Evolutionary conservation across 1,284 basidiomycete species (phyloP).

Genomic region (Cystobasidium slooffiae): DNA sequence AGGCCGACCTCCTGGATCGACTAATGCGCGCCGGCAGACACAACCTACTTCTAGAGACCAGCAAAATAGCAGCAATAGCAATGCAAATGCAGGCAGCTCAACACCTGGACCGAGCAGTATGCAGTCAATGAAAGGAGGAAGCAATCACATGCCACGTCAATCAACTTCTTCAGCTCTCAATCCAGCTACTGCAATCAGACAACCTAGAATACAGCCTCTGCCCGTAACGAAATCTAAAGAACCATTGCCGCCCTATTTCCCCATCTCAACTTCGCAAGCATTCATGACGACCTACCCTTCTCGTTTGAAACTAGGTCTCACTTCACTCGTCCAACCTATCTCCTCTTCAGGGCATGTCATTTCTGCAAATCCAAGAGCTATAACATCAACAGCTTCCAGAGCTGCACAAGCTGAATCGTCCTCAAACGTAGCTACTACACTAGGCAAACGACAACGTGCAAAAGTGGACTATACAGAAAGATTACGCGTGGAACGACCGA

Average conservation of each 20-base stretch:
- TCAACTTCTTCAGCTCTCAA: slow-evolving; percentile 21
- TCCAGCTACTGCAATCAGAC: slow-evolving; percentile 10
- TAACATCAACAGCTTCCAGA: slow-evolving; percentile 57
- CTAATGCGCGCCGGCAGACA: neutral
- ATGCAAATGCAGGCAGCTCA: neutral
- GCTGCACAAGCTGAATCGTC: slow-evolving; percentile 54
- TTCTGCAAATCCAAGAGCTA: slow-evolving; percentile 49
- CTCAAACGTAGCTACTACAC: neutral
- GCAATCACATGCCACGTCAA: slow-evolving; percentile 2
- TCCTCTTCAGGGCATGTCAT: slow-evolving; percentile 59
- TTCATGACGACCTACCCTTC: slow-evolving; percentile 83
- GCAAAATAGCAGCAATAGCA: neutral
- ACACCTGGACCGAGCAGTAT: neutral
- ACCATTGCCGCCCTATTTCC: slow-evolving; percentile 49
- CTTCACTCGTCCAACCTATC: slow-evolving; percentile 89
- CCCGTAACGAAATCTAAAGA: slow-evolving; percentile 24
- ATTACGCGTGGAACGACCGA: slow-evolving; percentile 25
- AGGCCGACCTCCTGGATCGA: neutral
- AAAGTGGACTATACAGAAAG: slow-evolving; percentile 84
- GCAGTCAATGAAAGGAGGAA: neutral
- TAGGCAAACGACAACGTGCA: slow-evolving; percentile 55
- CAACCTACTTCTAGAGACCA: slow-evolving; percentile 14
- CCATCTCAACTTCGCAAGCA: slow-evolving; percentile 64
- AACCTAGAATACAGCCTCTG: slow-evolving; percentile 11
- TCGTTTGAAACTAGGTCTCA: slow-evolving; percentile 87